Conservation (phyloP, 805 yeast genomes). For the Yamadazyma philogaea region DNA sequence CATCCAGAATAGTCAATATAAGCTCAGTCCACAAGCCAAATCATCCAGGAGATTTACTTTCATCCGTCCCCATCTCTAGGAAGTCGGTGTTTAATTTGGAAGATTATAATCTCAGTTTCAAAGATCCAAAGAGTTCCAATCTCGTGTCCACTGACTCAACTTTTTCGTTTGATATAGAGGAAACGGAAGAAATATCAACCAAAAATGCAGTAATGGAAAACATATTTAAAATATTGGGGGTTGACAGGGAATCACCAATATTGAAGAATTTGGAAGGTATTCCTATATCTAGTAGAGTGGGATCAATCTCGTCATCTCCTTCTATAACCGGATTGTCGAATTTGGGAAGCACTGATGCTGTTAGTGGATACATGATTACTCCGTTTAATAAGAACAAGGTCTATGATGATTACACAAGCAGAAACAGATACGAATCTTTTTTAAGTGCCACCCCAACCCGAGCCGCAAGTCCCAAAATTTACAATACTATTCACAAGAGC, state of each 20-base stretch:
- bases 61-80: conserved; percentile 72
- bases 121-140: conserved; percentile 8
- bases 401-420: conserved; percentile 14
- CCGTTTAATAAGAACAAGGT: conserved; percentile 13
- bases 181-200: conserved; percentile 64
- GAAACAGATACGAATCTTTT: conserved; percentile 16
- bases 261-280: conserved; percentile 12
- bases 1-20: conserved; percentile 42
- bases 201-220: conserved; percentile 67
- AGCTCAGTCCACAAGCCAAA: conserved; percentile 51
- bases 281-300: conserved; percentile 20
- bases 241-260: conserved; percentile 31
- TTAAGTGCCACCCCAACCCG: conserved; percentile 15
- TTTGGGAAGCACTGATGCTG: conserved; percentile 16
- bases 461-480: conserved; percentile 25
- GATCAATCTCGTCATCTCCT: conserved; percentile 24
- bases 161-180: conserved; percentile 58
- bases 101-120: conserved; percentile 6
- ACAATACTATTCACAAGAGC: conserved; percentile 28
- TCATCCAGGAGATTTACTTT: conserved; percentile 82
- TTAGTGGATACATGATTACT: conserved; percentile 1
- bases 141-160: conserved; percentile 15
- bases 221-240: conserved; percentile 65
- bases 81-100: conserved; percentile 25
- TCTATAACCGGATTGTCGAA: conserved; percentile 30